These are phyloP conservation scores for Tinospora cordifolia DNA, from an alignment of 164 flowering plant species.

Conservation along the genomic window DNA sequence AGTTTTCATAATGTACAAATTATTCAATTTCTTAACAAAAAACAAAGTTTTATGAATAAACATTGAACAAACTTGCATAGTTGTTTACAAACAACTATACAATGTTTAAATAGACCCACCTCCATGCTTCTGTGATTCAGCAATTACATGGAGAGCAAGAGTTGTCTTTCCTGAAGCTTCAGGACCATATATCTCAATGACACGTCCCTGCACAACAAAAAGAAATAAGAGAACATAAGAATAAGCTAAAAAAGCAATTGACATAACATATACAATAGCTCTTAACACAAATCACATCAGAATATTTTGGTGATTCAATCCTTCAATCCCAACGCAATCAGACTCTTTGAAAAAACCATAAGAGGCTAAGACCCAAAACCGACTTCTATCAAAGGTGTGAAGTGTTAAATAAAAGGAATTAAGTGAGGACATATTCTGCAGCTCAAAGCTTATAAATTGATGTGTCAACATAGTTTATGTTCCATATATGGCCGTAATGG, in stretches of 20 bases:
- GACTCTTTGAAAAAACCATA: too few species aligned
- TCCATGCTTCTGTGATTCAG: conserved; percentile 90
- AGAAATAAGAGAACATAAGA: not conserved
- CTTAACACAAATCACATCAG: not conserved
- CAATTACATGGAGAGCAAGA: conserved; percentile 91
- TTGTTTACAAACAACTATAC: not conserved
- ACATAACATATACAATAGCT: not conserved
- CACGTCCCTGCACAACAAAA: conserved; percentile 62
- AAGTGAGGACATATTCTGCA: too few species aligned
- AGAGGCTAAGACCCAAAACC: too few species aligned
- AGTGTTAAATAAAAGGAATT: too few species aligned
- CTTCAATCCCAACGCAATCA: too few species aligned
- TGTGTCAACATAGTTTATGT: too few species aligned
- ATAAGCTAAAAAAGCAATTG: not conserved
- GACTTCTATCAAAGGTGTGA: too few species aligned
- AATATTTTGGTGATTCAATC: too few species aligned
- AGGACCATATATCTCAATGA: conserved; percentile 93
- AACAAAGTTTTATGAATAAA: not conserved
- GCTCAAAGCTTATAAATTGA: too few species aligned
- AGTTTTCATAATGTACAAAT: not conserved
- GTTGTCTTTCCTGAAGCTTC: conserved; percentile 99
- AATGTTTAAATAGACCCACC: conserved; percentile 31
- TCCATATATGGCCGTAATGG: too few species aligned
- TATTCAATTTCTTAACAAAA: not conserved
- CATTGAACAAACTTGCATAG: not conserved